Evolutionary conservation across 768 basidiomycete species (phyloP).

Genomic region (Trametes punicea): DNA sequence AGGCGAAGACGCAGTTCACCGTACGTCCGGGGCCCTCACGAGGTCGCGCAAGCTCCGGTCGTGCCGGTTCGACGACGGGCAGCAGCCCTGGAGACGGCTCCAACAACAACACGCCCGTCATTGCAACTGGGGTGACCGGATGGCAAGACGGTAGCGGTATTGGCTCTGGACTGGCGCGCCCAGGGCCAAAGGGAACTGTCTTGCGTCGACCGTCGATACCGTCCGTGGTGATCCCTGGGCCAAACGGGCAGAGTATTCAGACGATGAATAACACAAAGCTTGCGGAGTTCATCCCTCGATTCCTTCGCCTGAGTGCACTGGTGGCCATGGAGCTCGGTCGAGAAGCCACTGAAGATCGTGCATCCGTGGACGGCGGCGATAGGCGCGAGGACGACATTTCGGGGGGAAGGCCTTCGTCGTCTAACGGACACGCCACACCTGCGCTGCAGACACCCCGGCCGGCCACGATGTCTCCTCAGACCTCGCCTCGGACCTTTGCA

Average conservation of each 20-base stretch:
- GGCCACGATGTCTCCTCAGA: slow-evolving; percentile 22
- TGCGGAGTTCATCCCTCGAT: slow-evolving; percentile 63
- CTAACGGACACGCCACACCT: slow-evolving; percentile 1
- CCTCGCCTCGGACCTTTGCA: slow-evolving; percentile 20
- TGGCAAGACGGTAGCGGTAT: slow-evolving; percentile 76
- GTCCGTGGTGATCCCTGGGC: background rate
- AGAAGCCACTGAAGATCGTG: slow-evolving; percentile 46
- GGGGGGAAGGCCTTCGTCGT: background rate
- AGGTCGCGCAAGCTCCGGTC: slow-evolving; percentile 9
- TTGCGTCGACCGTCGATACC: slow-evolving; percentile 45
- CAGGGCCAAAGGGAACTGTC: slow-evolving; percentile 53
- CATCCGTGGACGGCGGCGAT: slow-evolving; percentile 41
- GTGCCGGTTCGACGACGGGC: slow-evolving; percentile 23
- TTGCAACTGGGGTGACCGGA: slow-evolving; percentile 57
- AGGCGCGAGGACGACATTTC: slow-evolving; percentile 26
- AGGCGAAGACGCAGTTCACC: slow-evolving; percentile 39
- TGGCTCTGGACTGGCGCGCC: slow-evolving; percentile 63
- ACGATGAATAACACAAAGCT: slow-evolving; percentile 63
- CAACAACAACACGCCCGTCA: slow-evolving; percentile 4
- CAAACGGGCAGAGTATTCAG: slow-evolving; percentile 26
- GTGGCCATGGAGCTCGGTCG: slow-evolving; percentile 74
- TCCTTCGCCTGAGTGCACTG: slow-evolving; percentile 73
- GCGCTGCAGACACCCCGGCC: slow-evolving; percentile 10
- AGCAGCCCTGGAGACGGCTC: slow-evolving; percentile 26
- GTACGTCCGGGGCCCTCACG: slow-evolving; percentile 10